phyloP scores from a whole-genome alignment of 2,329 filamentous ascomycete genomes.

The Botrytis paeoniae region DNA sequence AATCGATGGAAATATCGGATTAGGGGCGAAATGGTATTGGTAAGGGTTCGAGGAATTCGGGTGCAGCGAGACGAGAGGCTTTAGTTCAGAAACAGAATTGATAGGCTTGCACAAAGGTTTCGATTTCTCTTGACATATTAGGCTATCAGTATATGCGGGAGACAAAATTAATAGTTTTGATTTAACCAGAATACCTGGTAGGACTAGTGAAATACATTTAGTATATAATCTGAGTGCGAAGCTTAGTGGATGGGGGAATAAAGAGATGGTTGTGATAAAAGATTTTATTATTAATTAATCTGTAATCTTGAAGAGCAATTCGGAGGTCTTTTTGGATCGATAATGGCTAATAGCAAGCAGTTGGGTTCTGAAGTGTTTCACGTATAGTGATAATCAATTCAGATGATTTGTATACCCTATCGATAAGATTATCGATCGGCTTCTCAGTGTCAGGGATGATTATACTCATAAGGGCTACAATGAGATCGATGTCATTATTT shows the following conservation, averaged over 20 bases:
- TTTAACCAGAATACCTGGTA: no score
- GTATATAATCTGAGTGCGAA: no score
- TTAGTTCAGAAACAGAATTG: no score
- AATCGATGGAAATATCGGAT: accelerated
- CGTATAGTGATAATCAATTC: no score
- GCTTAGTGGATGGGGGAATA: accelerated
- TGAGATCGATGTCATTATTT: accelerated
- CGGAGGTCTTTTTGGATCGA: accelerated
- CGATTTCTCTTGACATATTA: no score
- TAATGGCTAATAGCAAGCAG: accelerated
- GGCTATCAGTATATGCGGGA: no score
- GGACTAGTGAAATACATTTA: no score
- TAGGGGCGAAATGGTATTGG: accelerated
- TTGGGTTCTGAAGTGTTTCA: accelerated
- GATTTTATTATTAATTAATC: no score
- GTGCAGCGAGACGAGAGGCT: accelerated
- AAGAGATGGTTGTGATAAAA: accelerated
- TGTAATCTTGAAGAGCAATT: accelerated
- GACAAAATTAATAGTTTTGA: no score
- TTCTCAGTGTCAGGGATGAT: accelerated
- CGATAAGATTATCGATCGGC: no score
- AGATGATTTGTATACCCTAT: no score
- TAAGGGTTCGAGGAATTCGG: accelerated
- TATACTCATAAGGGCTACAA: accelerated
- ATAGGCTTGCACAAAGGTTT: no score